phyloP scores from a whole-genome alignment of 257 asterid species.

The Perilla frutescens region DNA sequence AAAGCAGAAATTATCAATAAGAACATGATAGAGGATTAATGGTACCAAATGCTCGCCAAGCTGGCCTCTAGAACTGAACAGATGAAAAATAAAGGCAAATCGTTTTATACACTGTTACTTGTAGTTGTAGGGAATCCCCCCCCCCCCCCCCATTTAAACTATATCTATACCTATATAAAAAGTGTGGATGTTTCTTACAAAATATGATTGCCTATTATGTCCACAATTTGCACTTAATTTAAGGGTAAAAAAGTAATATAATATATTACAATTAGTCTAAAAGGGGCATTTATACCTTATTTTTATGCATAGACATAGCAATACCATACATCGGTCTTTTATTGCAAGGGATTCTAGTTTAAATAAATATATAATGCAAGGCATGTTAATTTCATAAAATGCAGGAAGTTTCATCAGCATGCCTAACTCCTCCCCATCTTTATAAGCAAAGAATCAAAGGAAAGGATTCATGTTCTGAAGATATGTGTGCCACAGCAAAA shows the following conservation, averaged over 20 bases:
- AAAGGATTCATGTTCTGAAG: not conserved
- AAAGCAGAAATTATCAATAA: conserved; percentile 5
- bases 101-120: not conserved
- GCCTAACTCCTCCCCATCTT: not conserved
- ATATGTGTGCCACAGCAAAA: not conserved
- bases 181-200: no score
- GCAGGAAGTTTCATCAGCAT: not conserved
- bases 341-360: conserved; percentile 5
- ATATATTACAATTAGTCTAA: no score
- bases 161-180: no score
- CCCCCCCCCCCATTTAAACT: conserved; percentile 6
- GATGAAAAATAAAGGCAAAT: not conserved
- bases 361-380: not conserved
- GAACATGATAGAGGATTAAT: conserved; percentile 2
- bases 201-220: no score
- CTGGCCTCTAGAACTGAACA: not conserved
- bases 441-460: not conserved
- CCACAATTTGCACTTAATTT: no score
- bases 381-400: conserved; percentile 8
- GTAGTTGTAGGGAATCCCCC: not conserved
- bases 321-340: not conserved
- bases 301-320: not conserved
- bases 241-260: no score
- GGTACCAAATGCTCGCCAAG: conserved; percentile 3
- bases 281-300: not conserved